These are phyloP conservation scores for Strobilomyces confusus DNA, from an alignment of 768 basidiomycete genomes.

Conservation along the genomic window DNA sequence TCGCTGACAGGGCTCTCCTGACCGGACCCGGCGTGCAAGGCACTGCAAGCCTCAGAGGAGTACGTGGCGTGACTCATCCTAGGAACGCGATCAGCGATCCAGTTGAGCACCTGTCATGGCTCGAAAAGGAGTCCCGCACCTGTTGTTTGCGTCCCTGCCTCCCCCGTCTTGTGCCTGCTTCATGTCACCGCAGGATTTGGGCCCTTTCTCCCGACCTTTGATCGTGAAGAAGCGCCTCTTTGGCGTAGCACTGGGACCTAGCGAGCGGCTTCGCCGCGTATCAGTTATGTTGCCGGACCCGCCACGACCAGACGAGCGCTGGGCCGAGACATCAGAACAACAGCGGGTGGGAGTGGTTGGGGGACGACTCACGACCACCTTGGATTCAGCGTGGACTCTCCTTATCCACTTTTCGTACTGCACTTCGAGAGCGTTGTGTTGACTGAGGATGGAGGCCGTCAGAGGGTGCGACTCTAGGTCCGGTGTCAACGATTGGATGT, in stretches of 20 bases:
- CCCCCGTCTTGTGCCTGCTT: background rate
- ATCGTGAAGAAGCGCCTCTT: constrained; percentile 11
- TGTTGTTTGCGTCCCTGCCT: background rate
- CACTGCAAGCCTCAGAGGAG: constrained; percentile 10
- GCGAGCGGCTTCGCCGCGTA: constrained; percentile 5
- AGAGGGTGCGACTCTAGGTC: constrained; percentile 16
- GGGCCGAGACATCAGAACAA: background rate
- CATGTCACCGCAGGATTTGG: background rate
- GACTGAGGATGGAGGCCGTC: constrained; percentile 23
- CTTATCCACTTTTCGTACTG: constrained; percentile 19
- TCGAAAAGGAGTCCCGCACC: background rate
- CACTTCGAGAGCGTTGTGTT: constrained; percentile 10
- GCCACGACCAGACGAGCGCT: constrained; percentile 28
- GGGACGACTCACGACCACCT: constrained; percentile 15
- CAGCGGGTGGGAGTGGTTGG: background rate
- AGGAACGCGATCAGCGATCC: background rate
- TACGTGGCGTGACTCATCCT: constrained; percentile 12
- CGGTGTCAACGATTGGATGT: constrained; percentile 11
- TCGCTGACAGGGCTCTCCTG: background rate
- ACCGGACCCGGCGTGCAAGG: background rate
- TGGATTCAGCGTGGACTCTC: constrained; percentile 12
- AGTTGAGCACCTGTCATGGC: background rate
- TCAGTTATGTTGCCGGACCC: constrained; percentile 26
- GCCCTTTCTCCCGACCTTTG: constrained; percentile 11
- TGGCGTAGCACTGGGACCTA: background rate